phyloP scores from a whole-genome alignment of 768 basidiomycete species.

The Termitomyces sp. region DNA sequence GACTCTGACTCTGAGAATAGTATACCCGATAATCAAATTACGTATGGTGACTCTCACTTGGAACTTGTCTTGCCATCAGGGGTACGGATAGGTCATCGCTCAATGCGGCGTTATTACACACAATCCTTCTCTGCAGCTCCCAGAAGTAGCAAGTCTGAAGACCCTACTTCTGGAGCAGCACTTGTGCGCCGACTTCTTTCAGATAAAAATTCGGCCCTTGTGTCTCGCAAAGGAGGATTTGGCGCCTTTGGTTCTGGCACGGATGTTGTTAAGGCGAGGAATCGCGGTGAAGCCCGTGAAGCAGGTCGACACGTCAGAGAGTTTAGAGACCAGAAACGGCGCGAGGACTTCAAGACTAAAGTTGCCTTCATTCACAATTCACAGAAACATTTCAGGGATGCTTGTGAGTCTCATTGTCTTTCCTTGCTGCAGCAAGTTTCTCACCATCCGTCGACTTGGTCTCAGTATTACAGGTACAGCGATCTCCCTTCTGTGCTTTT shows the following conservation, averaged over 20 bases:
- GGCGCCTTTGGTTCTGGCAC: constrained; percentile 83
- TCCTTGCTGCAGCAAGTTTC: neutral
- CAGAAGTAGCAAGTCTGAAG: constrained; percentile 41
- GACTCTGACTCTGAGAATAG: constrained; percentile 38
- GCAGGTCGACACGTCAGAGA: constrained; percentile 85
- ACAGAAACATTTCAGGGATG: constrained; percentile 88
- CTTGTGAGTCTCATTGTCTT: constrained; percentile 39
- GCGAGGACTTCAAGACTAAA: constrained; percentile 82
- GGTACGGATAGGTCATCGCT: constrained; percentile 87
- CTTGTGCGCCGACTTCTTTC: constrained; percentile 74
- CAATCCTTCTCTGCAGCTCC: constrained; percentile 64
- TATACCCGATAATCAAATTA: constrained; percentile 51
- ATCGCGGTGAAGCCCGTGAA: constrained; percentile 92
- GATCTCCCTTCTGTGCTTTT: neutral
- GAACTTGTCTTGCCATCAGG: constrained; percentile 95
- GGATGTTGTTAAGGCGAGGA: constrained; percentile 85
- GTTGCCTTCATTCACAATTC: constrained; percentile 76
- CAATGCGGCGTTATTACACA: constrained; percentile 80
- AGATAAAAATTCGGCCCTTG: constrained; percentile 81
- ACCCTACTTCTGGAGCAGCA: constrained; percentile 69
- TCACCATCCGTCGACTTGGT: neutral
- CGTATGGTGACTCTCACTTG: constrained; percentile 75
- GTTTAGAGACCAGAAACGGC: constrained; percentile 74
- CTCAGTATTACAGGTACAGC: constrained; percentile 19
- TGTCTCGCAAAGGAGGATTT: constrained; percentile 81